phyloP scores from a whole-genome alignment of 345 rosid genomes.

The Toxicodendron radicans region DNA sequence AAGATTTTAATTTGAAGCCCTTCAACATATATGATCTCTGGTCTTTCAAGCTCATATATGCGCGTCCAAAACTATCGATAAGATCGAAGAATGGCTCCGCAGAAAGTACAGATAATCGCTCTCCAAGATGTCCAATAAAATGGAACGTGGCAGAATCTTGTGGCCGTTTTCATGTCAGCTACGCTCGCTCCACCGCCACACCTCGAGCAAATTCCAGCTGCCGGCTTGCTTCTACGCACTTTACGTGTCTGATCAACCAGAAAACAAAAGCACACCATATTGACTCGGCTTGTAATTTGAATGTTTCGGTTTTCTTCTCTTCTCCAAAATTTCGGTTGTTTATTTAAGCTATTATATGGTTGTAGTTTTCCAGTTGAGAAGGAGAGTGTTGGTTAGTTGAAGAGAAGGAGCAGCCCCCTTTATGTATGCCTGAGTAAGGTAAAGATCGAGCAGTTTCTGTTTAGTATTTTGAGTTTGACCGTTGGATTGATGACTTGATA shows the following conservation, averaged over 20 bases:
- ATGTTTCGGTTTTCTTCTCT: not conserved
- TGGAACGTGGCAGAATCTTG: slow-evolving; percentile 78
- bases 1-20: too few species aligned
- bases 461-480: not conserved
- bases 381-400: not conserved
- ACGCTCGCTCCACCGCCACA: slow-evolving; percentile 97
- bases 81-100: slow-evolving; percentile 84
- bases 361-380: not conserved
- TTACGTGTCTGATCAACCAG: slow-evolving; percentile 83
- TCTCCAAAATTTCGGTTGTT: not conserved
- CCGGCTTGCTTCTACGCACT: slow-evolving; percentile 78
- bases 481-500: not conserved
- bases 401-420: too few species aligned
- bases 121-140: slow-evolving; percentile 88
- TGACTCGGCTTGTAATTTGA: not conserved
- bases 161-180: slow-evolving; percentile 88
- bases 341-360: too few species aligned
- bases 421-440: not conserved
- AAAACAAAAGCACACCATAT: slow-evolving; percentile 77
- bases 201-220: slow-evolving; percentile 81
- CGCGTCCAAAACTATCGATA: slow-evolving; percentile 35
- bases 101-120: slow-evolving; percentile 79
- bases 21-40: too few species aligned
- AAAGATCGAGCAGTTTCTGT: slow-evolving; percentile 15
- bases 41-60: too few species aligned